Evolutionary conservation across 2,329 filamentous ascomycete species (phyloP).

Genomic region (Penicillium sp.): DNA sequence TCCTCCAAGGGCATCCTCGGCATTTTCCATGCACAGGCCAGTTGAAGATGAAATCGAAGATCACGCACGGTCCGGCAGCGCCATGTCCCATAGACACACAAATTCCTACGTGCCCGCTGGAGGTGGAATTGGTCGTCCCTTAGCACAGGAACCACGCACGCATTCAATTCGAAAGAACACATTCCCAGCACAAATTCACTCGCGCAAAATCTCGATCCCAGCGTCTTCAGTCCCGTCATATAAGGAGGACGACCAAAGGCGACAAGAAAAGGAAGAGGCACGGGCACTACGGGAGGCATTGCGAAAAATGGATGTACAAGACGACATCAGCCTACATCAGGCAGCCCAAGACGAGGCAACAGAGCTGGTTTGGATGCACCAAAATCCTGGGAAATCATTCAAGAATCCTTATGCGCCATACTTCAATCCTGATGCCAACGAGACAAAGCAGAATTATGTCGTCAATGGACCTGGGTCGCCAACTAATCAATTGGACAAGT

Average conservation of each 20-base stretch:
- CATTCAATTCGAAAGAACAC: conserved; percentile 35
- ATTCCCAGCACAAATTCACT: conserved; percentile 36
- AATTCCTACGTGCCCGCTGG: conserved; percentile 29
- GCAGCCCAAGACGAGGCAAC: conserved; percentile 61
- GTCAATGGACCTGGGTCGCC: background rate
- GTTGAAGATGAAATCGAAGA: conserved; percentile 22
- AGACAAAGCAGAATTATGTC: conserved; percentile 44
- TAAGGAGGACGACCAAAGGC: conserved; percentile 52
- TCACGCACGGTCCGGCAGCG: conserved; percentile 39
- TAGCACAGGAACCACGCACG: conserved; percentile 38
- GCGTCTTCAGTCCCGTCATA: conserved; percentile 46
- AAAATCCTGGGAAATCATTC: conserved; percentile 50
- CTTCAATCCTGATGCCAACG: conserved; percentile 42
- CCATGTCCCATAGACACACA: conserved; percentile 40
- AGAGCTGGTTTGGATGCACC: conserved; percentile 62
- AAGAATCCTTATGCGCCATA: conserved; percentile 49
- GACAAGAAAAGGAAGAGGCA: conserved; percentile 58
- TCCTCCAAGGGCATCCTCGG: conserved; percentile 43
- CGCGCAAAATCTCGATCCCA: conserved; percentile 27
- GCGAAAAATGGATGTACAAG: conserved; percentile 56
- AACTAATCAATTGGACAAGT: conserved; percentile 17
- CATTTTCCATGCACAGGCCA: conserved; percentile 38
- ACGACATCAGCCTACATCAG: conserved; percentile 52
- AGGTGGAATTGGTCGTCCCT: conserved; percentile 35
- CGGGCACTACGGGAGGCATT: conserved; percentile 55